These are phyloP conservation scores for Geotrichum restrictum DNA, from an alignment of 1,139 yeast genomes.

Conservation along the genomic window DNA sequence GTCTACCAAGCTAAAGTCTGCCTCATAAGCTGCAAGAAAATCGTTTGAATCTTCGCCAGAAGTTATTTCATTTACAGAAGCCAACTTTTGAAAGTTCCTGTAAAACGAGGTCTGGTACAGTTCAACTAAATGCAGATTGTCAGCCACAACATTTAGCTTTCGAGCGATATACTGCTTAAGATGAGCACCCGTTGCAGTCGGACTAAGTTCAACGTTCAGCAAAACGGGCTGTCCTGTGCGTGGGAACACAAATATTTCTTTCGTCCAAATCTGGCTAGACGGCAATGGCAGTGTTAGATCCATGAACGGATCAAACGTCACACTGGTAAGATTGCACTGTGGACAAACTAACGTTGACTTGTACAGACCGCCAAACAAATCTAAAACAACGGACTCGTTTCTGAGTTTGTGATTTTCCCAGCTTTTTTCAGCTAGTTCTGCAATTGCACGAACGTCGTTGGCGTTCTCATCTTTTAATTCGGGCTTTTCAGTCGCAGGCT, in stretches of 20 bases:
- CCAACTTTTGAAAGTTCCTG: constrained; percentile 61
- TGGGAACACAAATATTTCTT: constrained; percentile 60
- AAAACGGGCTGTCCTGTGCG: constrained; percentile 47
- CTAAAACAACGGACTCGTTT: constrained; percentile 81
- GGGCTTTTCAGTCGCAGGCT: constrained; percentile 88
- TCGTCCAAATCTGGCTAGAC: constrained; percentile 68
- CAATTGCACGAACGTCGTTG: constrained; percentile 52
- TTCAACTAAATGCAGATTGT: constrained; percentile 60
- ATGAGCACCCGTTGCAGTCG: constrained; percentile 62
- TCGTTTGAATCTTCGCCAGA: constrained; percentile 59
- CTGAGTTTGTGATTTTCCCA: constrained; percentile 79
- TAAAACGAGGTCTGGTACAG: constrained; percentile 67
- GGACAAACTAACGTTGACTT: constrained; percentile 90
- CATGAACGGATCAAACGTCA: constrained; percentile 92
- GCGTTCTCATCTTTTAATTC: constrained; percentile 63
- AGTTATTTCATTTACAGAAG: constrained; percentile 65
- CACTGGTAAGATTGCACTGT: constrained; percentile 69
- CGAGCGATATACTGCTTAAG: constrained; percentile 58
- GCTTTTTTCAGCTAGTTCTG: constrained; percentile 62
- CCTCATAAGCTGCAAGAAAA: constrained; percentile 41
- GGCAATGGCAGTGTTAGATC: constrained; percentile 90
- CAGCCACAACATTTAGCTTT: constrained; percentile 24
- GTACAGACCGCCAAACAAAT: constrained; percentile 84
- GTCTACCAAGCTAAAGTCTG: constrained; percentile 20
- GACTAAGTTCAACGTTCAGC: constrained; percentile 68